Conservation (phyloP, 1,284 basidiomycete species). For the Ceratorhiza oryzae-sativae region DNA sequence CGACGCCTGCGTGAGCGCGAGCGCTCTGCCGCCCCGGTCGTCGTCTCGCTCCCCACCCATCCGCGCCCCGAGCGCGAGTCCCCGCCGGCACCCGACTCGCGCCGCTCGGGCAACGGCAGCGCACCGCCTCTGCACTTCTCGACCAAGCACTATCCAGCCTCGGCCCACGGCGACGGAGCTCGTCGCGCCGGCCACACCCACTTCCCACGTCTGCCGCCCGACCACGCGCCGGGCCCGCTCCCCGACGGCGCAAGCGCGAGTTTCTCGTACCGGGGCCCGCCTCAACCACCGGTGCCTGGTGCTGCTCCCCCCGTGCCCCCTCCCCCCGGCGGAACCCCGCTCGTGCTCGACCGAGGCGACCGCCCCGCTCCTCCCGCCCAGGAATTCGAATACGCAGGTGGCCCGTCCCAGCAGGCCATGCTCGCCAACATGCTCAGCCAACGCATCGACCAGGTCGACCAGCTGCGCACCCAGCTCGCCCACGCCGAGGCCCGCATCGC, state of each 20-base stretch:
- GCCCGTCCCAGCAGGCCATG: slow-evolving; percentile 21
- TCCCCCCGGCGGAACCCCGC: slow-evolving; percentile 15
- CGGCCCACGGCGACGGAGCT: slow-evolving; percentile 10
- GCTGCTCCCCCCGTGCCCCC: slow-evolving; percentile 24
- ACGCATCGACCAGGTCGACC: slow-evolving; percentile 39
- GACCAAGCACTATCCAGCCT: slow-evolving; percentile 25
- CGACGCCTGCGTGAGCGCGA: not conserved
- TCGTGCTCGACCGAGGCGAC: slow-evolving; percentile 29
- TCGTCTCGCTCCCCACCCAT: slow-evolving; percentile 8
- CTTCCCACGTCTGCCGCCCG: slow-evolving; percentile 27
- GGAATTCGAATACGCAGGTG: slow-evolving; percentile 10
- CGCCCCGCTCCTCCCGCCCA: slow-evolving; percentile 4
- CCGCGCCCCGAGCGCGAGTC: not conserved
- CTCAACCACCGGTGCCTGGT: slow-evolving; percentile 18
- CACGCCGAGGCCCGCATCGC: slow-evolving; percentile 33
- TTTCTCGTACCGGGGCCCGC: slow-evolving; percentile 32
- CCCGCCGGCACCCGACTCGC: not conserved
- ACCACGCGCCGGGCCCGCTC: slow-evolving; percentile 17
- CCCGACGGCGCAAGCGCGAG: slow-evolving; percentile 30
- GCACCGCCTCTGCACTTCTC: slow-evolving; percentile 12
- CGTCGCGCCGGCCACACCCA: slow-evolving; percentile 14
- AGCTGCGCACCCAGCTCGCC: slow-evolving; percentile 35
- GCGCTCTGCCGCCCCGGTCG: not conserved
- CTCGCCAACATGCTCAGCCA: slow-evolving; percentile 37
- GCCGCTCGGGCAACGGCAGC: not conserved